Conservation (phyloP, 176 grass and related monocot species). For the Saccharum officinarum region DNA sequence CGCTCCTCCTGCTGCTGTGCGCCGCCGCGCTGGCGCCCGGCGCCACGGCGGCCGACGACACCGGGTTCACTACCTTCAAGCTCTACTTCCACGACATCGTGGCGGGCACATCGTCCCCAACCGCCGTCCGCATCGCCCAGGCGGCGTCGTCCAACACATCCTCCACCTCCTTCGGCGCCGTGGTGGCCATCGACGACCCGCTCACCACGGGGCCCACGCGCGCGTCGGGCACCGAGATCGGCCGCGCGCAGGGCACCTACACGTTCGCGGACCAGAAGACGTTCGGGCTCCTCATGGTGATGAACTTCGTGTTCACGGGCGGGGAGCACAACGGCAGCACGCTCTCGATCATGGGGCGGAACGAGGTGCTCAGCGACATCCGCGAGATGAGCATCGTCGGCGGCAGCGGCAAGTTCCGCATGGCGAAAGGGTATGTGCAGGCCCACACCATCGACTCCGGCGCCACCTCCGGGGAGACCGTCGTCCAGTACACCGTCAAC, state of each 20-base stretch:
- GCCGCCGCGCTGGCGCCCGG: accelerated
- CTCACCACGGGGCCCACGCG: constrained; percentile 35
- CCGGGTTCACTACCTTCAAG: constrained; percentile 42
- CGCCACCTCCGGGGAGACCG: constrained; percentile 19
- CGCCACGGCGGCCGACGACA: neutral
- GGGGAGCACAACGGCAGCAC: constrained; percentile 74
- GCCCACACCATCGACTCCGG: constrained; percentile 35
- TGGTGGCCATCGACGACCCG: constrained; percentile 75
- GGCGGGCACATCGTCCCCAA: constrained; percentile 22
- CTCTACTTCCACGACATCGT: constrained; percentile 68
- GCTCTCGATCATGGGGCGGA: constrained; percentile 53
- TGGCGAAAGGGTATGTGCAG: constrained; percentile 57
- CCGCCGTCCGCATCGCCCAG: constrained; percentile 51
- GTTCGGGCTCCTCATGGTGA: constrained; percentile 53
- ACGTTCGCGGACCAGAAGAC: constrained; percentile 38
- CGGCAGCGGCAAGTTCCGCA: constrained; percentile 60
- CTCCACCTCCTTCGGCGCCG: constrained; percentile 46
- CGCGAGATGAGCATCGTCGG: constrained; percentile 86
- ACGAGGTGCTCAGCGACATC: constrained; percentile 42
- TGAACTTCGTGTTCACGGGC: constrained; percentile 75
- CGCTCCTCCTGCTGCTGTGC: constrained; percentile 17
- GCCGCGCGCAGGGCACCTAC: constrained; percentile 77
- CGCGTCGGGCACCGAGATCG: constrained; percentile 29
- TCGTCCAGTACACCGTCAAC: constrained; percentile 73
- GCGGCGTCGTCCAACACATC: constrained; percentile 34